Evolutionary conservation across 202 grass and related monocot species (phyloP).

Genomic region (Schoenoplectus triqueter): DNA sequence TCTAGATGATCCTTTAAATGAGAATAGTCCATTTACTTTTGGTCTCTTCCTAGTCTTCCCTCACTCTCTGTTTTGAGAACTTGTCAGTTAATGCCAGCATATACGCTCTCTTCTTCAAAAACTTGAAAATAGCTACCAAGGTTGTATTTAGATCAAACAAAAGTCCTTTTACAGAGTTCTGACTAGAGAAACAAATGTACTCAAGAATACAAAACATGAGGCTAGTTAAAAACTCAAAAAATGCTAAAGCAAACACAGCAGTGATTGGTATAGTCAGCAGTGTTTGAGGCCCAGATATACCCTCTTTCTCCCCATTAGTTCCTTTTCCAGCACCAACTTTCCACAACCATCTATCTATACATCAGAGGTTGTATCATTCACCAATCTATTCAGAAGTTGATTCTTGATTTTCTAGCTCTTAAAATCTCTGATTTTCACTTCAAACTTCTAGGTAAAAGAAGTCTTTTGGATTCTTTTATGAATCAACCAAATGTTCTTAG

Average conservation of each 20-base stretch:
- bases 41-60: background rate
- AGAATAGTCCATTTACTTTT: background rate
- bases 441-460: background rate
- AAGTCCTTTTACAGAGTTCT: background rate
- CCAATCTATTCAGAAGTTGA: background rate
- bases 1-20: constrained; percentile 6
- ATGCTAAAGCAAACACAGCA: background rate
- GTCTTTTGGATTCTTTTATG: background rate
- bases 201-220: background rate
- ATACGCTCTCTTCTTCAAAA: background rate
- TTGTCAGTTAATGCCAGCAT: background rate
- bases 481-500: background rate
- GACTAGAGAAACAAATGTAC: background rate
- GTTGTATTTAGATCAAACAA: background rate
- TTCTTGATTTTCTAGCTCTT: constrained; percentile 17
- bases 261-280: too few species aligned
- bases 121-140: background rate
- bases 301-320: too few species aligned
- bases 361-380: too few species aligned
- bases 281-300: too few species aligned
- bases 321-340: too few species aligned
- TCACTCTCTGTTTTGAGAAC: background rate
- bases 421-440: constrained; percentile 6
- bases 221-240: background rate
- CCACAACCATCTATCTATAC: too few species aligned